Percentiles rank a stretch among this genome's conserved stretches.
phyloP scores from a whole-genome alignment of 2,329 filamentous ascomycete species.

The Aspergillus fijiensis region DNA sequence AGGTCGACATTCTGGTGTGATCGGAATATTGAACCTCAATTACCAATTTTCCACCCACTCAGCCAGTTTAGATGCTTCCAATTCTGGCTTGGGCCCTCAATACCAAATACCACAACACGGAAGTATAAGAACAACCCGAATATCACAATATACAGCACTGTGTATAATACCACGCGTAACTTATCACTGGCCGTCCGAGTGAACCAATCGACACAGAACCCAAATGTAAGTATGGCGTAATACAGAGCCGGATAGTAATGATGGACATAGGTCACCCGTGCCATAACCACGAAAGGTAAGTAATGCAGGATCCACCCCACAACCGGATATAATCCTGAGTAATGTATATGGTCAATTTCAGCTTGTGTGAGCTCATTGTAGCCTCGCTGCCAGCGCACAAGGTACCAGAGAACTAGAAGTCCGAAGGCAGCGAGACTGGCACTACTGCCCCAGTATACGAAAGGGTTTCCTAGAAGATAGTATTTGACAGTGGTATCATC shows the following conservation, averaged over 20 bases:
- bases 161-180: constrained; percentile 69
- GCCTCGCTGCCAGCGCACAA: constrained; percentile 92
- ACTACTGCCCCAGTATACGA: constrained; percentile 94
- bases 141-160: constrained; percentile 68
- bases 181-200: constrained; percentile 64
- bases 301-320: constrained; percentile 97
- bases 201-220: constrained; percentile 85
- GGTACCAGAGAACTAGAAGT: constrained; percentile 75
- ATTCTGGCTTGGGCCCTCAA: constrained; percentile 79
- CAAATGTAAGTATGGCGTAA: constrained; percentile 87
- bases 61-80: constrained; percentile 96
- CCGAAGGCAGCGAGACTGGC: constrained; percentile 71
- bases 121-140: constrained; percentile 87
- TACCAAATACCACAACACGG: constrained; percentile 93
- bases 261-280: constrained; percentile 96
- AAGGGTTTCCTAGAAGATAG: constrained; percentile 93
- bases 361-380: constrained; percentile 75
- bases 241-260: constrained; percentile 99
- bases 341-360: constrained; percentile 93
- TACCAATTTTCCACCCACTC: constrained; percentile 77
- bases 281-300: constrained; percentile 94
- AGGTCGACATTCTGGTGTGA: background rate
- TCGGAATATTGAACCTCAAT: constrained; percentile 12
- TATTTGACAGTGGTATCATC: constrained; percentile 95
- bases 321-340: constrained; percentile 84